A percentile compares a stretch with the other conserved stretches of the same genome.
Evolutionary conservation across 192 early-diverging fungal species (phyloP).

Genomic region (Podila horticola): DNA sequence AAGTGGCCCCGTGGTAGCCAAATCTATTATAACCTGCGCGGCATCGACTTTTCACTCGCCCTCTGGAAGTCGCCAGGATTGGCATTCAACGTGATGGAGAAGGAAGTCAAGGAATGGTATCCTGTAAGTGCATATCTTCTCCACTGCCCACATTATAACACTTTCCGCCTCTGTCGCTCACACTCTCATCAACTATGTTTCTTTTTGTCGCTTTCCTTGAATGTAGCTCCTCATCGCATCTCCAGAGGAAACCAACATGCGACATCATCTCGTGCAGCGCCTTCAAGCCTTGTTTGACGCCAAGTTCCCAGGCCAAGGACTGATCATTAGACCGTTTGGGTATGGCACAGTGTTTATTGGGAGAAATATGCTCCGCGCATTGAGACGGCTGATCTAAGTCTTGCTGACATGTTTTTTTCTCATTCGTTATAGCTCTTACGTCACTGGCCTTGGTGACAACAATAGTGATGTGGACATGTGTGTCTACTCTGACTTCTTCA

Average conservation of each 20-base stretch:
- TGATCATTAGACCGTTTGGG: constrained; percentile 33
- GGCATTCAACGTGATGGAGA: constrained; percentile 7
- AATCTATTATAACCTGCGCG: constrained; percentile 20
- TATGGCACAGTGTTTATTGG: constrained; percentile 5
- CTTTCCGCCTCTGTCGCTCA: neutral
- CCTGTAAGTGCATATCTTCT: constrained; percentile 7
- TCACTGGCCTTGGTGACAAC: constrained; percentile 26
- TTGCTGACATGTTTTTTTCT: neutral
- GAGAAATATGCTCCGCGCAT: neutral
- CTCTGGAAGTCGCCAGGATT: constrained; percentile 12
- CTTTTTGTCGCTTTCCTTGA: neutral
- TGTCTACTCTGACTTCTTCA: constrained; percentile 3
- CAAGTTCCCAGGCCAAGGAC: constrained; percentile 15
- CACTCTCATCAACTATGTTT: neutral
- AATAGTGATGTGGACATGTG: constrained; percentile 37
- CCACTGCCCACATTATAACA: neutral
- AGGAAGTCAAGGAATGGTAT: constrained; percentile 2
- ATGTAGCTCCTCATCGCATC: constrained; percentile 1
- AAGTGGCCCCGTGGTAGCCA: neutral
- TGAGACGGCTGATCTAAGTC: neutral
- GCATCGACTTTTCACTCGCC: constrained; percentile 16
- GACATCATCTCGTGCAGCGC: constrained; percentile 1
- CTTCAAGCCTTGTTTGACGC: constrained; percentile 21
- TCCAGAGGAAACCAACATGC: neutral
- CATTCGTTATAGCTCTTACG: constrained; percentile 11